Conservation (phyloP, 768 basidiomycete genomes). For the Mycena floridula region DNA sequence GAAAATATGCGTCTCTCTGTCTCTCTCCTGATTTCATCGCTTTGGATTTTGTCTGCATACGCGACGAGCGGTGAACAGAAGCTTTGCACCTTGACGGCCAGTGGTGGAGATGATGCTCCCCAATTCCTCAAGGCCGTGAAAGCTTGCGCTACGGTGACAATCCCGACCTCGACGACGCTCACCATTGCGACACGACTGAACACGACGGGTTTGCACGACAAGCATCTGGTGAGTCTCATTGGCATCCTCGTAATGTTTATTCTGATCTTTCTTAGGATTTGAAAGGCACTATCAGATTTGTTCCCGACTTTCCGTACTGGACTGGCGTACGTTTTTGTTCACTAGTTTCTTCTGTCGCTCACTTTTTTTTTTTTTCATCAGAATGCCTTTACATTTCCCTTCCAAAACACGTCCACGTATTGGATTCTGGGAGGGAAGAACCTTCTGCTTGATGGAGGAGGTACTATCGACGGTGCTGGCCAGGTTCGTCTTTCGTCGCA, state of each 20-base stretch:
- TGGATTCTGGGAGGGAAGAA: constrained; percentile 7
- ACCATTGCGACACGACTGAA: constrained; percentile 47
- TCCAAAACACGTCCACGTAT: constrained; percentile 37
- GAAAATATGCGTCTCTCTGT: no score
- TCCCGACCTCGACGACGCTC: constrained; percentile 41
- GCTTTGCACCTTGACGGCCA: constrained; percentile 39
- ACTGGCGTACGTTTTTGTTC: constrained; percentile 28
- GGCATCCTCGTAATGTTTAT: no score
- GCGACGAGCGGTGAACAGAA: no score
- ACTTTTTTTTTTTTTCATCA: constrained; percentile 7
- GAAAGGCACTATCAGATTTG: constrained; percentile 45
- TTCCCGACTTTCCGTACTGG: constrained; percentile 48
- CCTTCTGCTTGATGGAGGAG: constrained; percentile 35
- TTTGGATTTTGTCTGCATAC: no score
- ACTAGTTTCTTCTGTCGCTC: not conserved
- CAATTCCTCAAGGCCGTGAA: constrained; percentile 37
- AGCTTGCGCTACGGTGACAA: constrained; percentile 32
- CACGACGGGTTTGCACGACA: constrained; percentile 46
- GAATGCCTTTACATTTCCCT: constrained; percentile 48
- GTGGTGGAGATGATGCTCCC: constrained; percentile 48
- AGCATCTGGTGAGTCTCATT: no score
- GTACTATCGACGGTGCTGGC: constrained; percentile 61
- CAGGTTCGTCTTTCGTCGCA: constrained; percentile 57
- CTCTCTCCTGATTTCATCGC: no score
- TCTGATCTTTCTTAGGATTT: constrained; percentile 27